Evolutionary conservation across 1,139 yeast species (phyloP).

Genomic region (Geotrichum restrictum): DNA sequence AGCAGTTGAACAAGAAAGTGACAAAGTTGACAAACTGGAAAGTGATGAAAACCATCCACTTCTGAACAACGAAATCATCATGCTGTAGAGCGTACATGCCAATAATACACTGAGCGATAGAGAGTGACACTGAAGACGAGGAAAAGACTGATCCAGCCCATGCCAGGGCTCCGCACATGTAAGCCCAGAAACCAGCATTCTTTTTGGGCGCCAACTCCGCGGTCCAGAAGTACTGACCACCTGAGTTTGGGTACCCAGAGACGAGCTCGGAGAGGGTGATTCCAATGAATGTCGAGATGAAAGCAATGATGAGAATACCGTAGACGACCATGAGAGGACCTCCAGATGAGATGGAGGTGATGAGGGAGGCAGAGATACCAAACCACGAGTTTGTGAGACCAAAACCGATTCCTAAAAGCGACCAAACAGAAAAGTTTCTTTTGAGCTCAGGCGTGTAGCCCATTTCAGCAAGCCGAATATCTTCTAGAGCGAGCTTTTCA

Average conservation of each 20-base stretch:
- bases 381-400: slow-evolving; percentile 55
- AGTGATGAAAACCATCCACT: slow-evolving; percentile 52
- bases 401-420: slow-evolving; percentile 51
- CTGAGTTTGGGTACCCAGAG: slow-evolving; percentile 54
- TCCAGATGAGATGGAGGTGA: slow-evolving; percentile 48
- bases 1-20: slow-evolving; percentile 38
- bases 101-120: slow-evolving; percentile 48
- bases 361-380: slow-evolving; percentile 50
- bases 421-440: slow-evolving; percentile 51
- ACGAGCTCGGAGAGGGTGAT: slow-evolving; percentile 51
- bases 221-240: slow-evolving; percentile 62
- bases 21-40: slow-evolving; percentile 38
- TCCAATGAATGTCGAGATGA: slow-evolving; percentile 46
- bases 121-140: slow-evolving; percentile 52
- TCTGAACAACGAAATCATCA: slow-evolving; percentile 41
- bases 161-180: slow-evolving; percentile 53
- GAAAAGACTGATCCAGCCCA: slow-evolving; percentile 59
- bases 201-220: slow-evolving; percentile 51
- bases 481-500: background rate
- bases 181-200: slow-evolving; percentile 48
- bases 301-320: slow-evolving; percentile 51
- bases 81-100: slow-evolving; percentile 48
- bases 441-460: slow-evolving; percentile 41
- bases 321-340: slow-evolving; percentile 50
- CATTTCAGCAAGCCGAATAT: slow-evolving; percentile 25